Base-by-base conservation (phyloP, 2,329 filamentous ascomycete genomes). In the Trichoderma sp. region DNA sequence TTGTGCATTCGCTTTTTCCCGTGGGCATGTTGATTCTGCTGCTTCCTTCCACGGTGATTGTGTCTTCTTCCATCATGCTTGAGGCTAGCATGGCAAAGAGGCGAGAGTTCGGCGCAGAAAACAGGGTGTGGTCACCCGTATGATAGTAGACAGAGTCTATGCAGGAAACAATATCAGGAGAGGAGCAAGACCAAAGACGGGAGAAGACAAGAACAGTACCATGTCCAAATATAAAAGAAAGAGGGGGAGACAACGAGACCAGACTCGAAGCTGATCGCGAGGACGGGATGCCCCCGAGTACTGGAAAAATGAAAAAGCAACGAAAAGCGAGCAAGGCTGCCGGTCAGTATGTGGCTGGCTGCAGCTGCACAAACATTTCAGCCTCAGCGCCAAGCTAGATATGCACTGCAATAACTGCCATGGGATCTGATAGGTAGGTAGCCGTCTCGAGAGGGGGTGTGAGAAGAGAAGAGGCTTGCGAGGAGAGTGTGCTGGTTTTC, bases 291-390 rank as follows among this genome's bases (percentile, higher is more conserved):
- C 11, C 24, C 34, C 34, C 18, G 14, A 14, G 36, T 26, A 69
- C 18, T 60, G 53, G 36, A 26, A n/a, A 18, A 69, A 6, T 21
- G 6, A 21, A 58, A 11, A 28, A 51, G 39, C 2, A 26, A 34
- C 6, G 15, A 47, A 26, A 21, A 36, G 43, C 30, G 53, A 34
- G 21, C 57, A 62, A 70, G 67, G 67, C 67, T 53, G 67, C 60
- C 67, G 57, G 56, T 61, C 57, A 53, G 32, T 12, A 51, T 21
- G 67, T 70, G 57, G 67, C 57, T 70, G 57, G 67, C 67, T 62
- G 67, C 57, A 70, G 57, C 67, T 70, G 67, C 67, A 70, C 57
- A 61, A 69, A 69, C 39, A 51, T 21, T 62, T 70, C 67, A 70
- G 67, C 67, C 65, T 70, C 67, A 62, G 67, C 67, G 67, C 36